Evolutionary conservation across 345 rosid species (phyloP), one percentile per base, ranked within the genome.

Genomic region (Dovyalis caffra): DNA sequence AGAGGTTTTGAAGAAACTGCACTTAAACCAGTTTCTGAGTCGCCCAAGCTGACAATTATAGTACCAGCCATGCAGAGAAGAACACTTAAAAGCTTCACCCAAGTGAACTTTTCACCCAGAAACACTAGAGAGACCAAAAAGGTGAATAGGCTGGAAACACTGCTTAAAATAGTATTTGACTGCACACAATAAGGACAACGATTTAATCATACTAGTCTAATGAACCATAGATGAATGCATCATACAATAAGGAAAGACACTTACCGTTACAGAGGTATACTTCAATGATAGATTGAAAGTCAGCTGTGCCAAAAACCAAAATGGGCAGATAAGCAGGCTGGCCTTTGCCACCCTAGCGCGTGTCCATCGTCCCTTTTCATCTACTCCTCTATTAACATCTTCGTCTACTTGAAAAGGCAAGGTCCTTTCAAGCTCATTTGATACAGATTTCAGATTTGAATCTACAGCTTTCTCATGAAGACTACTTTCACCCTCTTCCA

Each of bases 151-250:
- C 97, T 95, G 45, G 99, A 95, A 31, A 94, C 74, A 68, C 96
- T 95, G 87, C 98, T 90, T 75, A 95, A 81, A 79, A 95, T 92
- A 40, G 99, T 91, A 78, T 95, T 95, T 37, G 99, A 95, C 99
- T 90, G 95, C 85, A 79, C 18, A 72, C 31, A 79, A 60, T 64
- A 80, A 79, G 51, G 57, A 9, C 56, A 66, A 71, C 21, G 40
- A 64, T 62, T 25, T 60, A 47, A 64, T 77, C 45, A 60, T n/a
- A 75, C n/a, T 64, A 64, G 61, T 49, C 63, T 33, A 35, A 6
- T 25, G 31, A 34, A 77, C 58, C 25, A 72, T 2, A 28, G 21
- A 32, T 51, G 58, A 12, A 75, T 1, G 10, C 72, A 74, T 65
- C 35, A 63, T 45, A 45, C 26, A 45, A 67, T 63, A 25, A 10